A percentile compares a stretch with the other conserved stretches of the same genome.
Evolutionary conservation across 225 moss, liverwort and hornwort genomes (phyloP).

Genomic region (Straminergon stramineum): DNA sequence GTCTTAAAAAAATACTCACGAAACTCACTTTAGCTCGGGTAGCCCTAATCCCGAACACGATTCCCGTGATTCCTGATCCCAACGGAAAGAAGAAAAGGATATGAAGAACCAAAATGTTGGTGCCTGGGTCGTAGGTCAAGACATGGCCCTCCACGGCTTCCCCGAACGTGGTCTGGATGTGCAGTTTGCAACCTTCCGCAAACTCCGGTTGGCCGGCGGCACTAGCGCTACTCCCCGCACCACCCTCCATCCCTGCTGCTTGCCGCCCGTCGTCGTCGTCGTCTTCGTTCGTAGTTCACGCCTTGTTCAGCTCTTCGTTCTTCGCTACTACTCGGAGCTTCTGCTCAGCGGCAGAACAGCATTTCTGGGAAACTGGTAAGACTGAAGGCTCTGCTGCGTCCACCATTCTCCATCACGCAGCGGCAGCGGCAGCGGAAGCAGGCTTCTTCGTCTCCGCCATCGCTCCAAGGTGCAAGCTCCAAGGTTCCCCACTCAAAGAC

Average conservation of each 20-base stretch:
- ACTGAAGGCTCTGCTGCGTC: not conserved
- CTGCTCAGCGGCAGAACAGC: not conserved
- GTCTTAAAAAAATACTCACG: not conserved
- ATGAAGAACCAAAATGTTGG: slow-evolving; percentile 91
- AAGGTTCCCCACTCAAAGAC: not conserved
- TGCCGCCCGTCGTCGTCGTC: not conserved
- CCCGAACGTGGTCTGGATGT: slow-evolving; percentile 89
- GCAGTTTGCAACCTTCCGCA: slow-evolving; percentile 73
- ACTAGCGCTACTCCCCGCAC: slow-evolving; percentile 21
- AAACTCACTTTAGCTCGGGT: not conserved
- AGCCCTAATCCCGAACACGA: not conserved
- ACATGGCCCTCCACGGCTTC: slow-evolving; percentile 92
- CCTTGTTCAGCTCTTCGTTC: not conserved
- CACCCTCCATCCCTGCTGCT: slow-evolving; percentile 16
- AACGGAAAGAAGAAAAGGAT: slow-evolving; percentile 38
- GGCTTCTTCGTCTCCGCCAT: slow-evolving; percentile 1
- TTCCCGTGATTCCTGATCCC: not conserved
- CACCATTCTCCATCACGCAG: not conserved
- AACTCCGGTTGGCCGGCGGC: slow-evolving; percentile 49
- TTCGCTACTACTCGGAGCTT: not conserved
- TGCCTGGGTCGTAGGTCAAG: slow-evolving; percentile 69
- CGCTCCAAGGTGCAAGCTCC: not conserved
- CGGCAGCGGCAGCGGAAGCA: not conserved
- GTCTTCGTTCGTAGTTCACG: not conserved
- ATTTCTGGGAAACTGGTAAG: not conserved